Base-by-base conservation (phyloP, 176 grass and related monocot species). In the Luzula sylvatica region DNA sequence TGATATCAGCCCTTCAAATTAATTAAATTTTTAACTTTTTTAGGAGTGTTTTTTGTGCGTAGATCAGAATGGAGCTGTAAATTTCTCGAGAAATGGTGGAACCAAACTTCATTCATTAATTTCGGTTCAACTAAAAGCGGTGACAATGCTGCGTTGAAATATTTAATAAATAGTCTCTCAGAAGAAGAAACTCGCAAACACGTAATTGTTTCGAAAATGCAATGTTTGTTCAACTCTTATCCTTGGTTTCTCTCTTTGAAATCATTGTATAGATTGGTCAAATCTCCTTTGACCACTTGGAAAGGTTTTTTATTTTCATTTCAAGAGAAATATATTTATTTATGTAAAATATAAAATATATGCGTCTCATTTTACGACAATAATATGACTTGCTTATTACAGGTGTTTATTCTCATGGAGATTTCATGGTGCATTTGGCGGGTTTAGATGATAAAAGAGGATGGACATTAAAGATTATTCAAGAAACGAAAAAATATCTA, bases 181-280 rank as follows among this genome's bases (percentile, higher is more conserved):
- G 9, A 26, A 53, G 67, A 78, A 57, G 90, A 95, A 75, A 58
- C 53, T 42, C 53, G 39, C 32, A 71, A 43, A 0, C 77, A 95
- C 24, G 63, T 95, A 21, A 52, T 65, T 3, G 62, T 82, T 60
- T 72, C 84, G 41, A 59, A 72, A 46, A 79, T 82, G 77, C 90
- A 95, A 50, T 95, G 84, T 58, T 68, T 95, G 44, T 95, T 88
- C 58, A 95, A 95, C 52, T 95, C 83, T 11, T 95, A 95, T n/a
- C 84, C 80, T 50, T 95, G 90, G 84, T 53, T 44, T 2, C 77
- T 68, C 15, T 73, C 71, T 2, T 76, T 57, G 67, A 95, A 85
- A 53, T 82, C 77, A 18, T 20, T 72, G 29, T 35, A 25, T n/a
- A 76, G 66, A 25, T 59, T 95, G 6, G 46, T 95, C 41, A 45